Percentiles rank a stretch among this genome's conserved stretches.
Conservation (phyloP, 192 early-diverging fungal species). For the Geranomyces michiganensis region DNA sequence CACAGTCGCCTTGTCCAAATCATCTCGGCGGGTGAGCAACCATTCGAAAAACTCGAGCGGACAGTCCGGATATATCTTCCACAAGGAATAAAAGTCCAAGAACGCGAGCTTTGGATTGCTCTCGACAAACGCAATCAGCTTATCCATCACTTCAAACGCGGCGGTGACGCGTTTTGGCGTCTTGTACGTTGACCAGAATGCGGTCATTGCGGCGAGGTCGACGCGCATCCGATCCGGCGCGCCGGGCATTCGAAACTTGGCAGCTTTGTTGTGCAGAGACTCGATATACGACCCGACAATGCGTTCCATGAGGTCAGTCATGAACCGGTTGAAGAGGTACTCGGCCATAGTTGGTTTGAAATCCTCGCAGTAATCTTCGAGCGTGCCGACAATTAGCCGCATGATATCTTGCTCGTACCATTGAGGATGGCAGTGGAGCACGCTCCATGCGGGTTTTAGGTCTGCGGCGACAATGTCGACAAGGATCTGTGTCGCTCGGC, state of each 20-base stretch:
- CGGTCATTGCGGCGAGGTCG: slow-evolving; percentile 73
- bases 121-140: slow-evolving; percentile 79
- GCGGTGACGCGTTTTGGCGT: slow-evolving; percentile 69
- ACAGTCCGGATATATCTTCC: slow-evolving; percentile 89
- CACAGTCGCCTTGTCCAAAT: slow-evolving; percentile 81
- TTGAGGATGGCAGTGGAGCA: slow-evolving; percentile 70
- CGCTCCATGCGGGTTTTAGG: slow-evolving; percentile 69
- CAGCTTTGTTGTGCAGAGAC: slow-evolving; percentile 75
- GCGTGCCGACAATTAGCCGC: slow-evolving; percentile 83
- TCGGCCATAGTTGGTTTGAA: slow-evolving; percentile 84
- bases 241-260: slow-evolving; percentile 71
- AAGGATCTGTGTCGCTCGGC: slow-evolving; percentile 72
- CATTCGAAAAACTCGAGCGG: slow-evolving; percentile 93
- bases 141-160: slow-evolving; percentile 81
- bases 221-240: slow-evolving; percentile 71
- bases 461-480: slow-evolving; percentile 86
- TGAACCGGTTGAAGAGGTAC: slow-evolving; percentile 84
- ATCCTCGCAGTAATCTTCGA: slow-evolving; percentile 94
- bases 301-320: slow-evolving; percentile 84
- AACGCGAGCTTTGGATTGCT: slow-evolving; percentile 82
- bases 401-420: slow-evolving; percentile 94
- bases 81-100: slow-evolving; percentile 89
- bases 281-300: slow-evolving; percentile 87
- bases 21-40: slow-evolving; percentile 83
- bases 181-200: slow-evolving; percentile 80